phyloP scores from a whole-genome alignment of 2,329 filamentous ascomycete species.

The Arthrobotrys iridis region DNA sequence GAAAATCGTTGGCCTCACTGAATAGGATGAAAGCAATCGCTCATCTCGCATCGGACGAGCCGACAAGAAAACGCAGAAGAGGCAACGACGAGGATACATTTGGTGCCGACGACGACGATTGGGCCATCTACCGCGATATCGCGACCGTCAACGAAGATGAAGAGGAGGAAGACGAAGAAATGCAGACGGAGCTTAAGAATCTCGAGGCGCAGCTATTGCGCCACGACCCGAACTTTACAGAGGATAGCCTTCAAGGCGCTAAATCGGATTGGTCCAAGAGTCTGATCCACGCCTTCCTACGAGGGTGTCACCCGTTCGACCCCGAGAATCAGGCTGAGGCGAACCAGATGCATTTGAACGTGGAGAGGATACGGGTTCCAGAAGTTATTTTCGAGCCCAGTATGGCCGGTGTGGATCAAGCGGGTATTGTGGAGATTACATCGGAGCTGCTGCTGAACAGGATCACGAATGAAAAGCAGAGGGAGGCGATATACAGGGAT shows the following conservation, averaged over 20 bases:
- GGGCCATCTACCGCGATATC: conserved; percentile 95
- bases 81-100: conserved; percentile 91
- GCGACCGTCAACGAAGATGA: conserved; percentile 82
- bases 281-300: conserved; percentile 86
- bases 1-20: conserved; percentile 93
- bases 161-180: conserved; percentile 85
- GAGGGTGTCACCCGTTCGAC: conserved; percentile 87
- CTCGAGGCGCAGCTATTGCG: conserved; percentile 86
- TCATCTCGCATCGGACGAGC: conserved; percentile 89
- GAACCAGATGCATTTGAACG: conserved; percentile 92
- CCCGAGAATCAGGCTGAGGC: conserved; percentile 79
- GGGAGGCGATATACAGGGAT: conserved; percentile 71
- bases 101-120: conserved; percentile 95
- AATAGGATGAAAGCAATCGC: conserved; percentile 99
- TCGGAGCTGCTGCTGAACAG: conserved; percentile 89
- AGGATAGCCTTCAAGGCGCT: conserved; percentile 89
- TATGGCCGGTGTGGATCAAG: conserved; percentile 92
- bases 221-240: conserved; percentile 87
- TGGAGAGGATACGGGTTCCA: conserved; percentile 92
- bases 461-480: conserved; percentile 66
- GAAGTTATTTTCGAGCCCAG: conserved; percentile 93
- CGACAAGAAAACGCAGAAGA: conserved; percentile 74
- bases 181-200: conserved; percentile 75
- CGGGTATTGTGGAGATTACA: conserved; percentile 89
- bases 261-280: conserved; percentile 96